These are phyloP conservation scores for Ulota crispa DNA, from an alignment of 225 moss, liverwort and hornwort species.

Conservation along the genomic window DNA sequence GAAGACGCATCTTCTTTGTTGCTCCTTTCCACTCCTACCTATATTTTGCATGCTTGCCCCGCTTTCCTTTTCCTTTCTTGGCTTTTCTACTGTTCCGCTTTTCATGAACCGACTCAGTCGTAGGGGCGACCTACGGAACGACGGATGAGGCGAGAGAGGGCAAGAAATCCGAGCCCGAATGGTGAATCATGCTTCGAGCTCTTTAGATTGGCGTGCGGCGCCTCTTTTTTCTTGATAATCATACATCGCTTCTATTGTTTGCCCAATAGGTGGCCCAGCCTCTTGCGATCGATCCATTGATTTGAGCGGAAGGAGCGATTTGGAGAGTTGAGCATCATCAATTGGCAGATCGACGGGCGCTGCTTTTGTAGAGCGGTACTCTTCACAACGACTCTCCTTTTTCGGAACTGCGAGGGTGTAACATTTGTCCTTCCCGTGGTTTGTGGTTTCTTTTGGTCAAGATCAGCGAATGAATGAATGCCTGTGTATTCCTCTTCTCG, in stretches of 20 bases:
- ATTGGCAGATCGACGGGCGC: background rate
- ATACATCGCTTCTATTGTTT: background rate
- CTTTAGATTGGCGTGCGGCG: background rate
- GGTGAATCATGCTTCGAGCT: no score
- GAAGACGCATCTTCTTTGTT: background rate
- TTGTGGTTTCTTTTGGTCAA: background rate
- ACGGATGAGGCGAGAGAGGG: background rate
- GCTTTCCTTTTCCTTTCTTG: background rate
- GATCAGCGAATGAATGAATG: background rate
- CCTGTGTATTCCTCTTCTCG: background rate
- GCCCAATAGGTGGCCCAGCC: background rate
- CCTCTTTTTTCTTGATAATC: background rate
- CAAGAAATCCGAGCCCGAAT: background rate
- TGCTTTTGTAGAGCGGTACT: slow-evolving; percentile 9
- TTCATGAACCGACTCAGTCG: background rate
- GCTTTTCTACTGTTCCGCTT: background rate
- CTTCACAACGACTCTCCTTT: background rate
- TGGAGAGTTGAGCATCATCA: background rate
- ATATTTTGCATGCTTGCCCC: background rate
- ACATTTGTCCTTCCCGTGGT: background rate
- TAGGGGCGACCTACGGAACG: background rate
- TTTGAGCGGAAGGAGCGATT: background rate
- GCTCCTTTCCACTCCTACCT: background rate
- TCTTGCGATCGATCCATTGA: background rate
- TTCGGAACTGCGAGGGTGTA: background rate